phyloP scores from a whole-genome alignment of 345 rosid genomes.

The Melaleuca quinquenervia region DNA sequence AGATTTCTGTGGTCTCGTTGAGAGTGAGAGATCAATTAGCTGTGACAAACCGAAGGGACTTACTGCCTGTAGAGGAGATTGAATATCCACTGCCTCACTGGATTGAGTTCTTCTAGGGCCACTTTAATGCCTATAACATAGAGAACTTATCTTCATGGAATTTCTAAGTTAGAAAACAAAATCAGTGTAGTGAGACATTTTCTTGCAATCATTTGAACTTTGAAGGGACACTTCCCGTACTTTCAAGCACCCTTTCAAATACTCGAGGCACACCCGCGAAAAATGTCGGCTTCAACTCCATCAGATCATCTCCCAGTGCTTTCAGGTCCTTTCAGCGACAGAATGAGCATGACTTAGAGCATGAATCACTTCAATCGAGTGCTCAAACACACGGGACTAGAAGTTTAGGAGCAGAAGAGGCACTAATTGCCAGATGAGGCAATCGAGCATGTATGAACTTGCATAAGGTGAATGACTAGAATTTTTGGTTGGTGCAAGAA shows the following conservation, averaged over 20 bases:
- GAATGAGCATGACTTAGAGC: not conserved
- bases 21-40: not conserved
- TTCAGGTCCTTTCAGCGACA: constrained; percentile 52
- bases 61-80: constrained; percentile 68
- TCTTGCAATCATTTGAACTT: not conserved
- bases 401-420: not conserved
- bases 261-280: constrained; percentile 95
- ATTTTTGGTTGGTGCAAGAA: not conserved
- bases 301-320: constrained; percentile 70
- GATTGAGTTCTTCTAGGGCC: constrained; percentile 72
- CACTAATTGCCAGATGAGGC: not conserved
- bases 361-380: not conserved
- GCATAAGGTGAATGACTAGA: not conserved
- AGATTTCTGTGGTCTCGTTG: not conserved
- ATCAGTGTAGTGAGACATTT: not conserved
- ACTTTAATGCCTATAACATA: constrained; percentile 31
- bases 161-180: not conserved
- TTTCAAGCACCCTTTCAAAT: constrained; percentile 78
- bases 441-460: not conserved
- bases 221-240: constrained; percentile 14
- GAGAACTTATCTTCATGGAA: not conserved
- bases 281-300: constrained; percentile 83
- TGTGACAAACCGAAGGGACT: constrained; percentile 1
- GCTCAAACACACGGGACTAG: not conserved
- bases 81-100: constrained; percentile 50